A percentile compares a stretch with the other conserved stretches of the same genome.
Conservation (phyloP, 2,329 filamentous ascomycete genomes). For the Annulohypoxylon truncatum region DNA sequence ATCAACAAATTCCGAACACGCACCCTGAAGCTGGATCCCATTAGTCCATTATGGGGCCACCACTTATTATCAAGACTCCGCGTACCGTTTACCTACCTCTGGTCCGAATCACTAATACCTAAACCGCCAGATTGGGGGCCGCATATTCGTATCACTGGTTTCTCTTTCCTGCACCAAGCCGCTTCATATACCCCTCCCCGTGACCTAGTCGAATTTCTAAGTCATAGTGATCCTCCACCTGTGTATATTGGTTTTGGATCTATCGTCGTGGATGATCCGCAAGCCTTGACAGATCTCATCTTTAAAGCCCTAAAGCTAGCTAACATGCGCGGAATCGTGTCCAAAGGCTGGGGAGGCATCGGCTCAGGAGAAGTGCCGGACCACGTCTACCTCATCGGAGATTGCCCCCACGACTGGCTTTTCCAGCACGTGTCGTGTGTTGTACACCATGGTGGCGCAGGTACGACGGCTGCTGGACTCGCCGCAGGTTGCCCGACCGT, state of each 20-base stretch:
- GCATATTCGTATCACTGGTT: slow-evolving; percentile 8
- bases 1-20: slow-evolving; percentile 54
- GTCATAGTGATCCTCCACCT: slow-evolving; percentile 65
- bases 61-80: slow-evolving; percentile 8
- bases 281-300: slow-evolving; percentile 67
- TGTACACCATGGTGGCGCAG: slow-evolving; percentile 70
- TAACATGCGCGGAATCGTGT: slow-evolving; percentile 70
- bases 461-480: slow-evolving; percentile 65
- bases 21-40: slow-evolving; percentile 12
- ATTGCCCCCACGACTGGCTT: slow-evolving; percentile 75
- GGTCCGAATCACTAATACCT: slow-evolving; percentile 22
- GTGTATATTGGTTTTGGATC: slow-evolving; percentile 76
- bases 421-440: slow-evolving; percentile 73
- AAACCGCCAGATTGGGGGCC: slow-evolving; percentile 20
- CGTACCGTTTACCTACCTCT: slow-evolving; percentile 19
- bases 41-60: slow-evolving; percentile 8
- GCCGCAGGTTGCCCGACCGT: slow-evolving; percentile 69
- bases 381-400: slow-evolving; percentile 63
- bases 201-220: slow-evolving; percentile 70
- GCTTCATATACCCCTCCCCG: slow-evolving; percentile 72
- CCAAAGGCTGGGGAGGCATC: slow-evolving; percentile 74
- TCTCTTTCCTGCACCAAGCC: slow-evolving; percentile 71
- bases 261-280: slow-evolving; percentile 65
- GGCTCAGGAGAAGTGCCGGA: slow-evolving; percentile 43
- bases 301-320: slow-evolving; percentile 68